phyloP scores from a whole-genome alignment of 108 stramenopile genomes.

The Skeletonema menzelii region DNA sequence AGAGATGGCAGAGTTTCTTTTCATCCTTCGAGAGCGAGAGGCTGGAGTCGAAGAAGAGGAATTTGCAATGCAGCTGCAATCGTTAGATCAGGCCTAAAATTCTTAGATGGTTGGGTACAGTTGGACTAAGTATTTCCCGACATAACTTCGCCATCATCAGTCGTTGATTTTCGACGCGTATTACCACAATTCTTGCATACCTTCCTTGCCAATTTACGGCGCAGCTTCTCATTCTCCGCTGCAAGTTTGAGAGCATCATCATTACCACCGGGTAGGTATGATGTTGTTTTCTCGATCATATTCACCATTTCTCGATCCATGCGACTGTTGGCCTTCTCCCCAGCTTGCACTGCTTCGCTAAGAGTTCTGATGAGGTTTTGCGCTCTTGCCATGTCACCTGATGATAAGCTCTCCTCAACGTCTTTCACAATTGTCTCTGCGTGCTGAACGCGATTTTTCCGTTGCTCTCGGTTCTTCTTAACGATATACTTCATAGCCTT shows the following conservation, averaged over 20 bases:
- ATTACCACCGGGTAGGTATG: slow-evolving; percentile 3
- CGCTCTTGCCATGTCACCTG: slow-evolving; percentile 16
- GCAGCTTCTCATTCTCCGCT: slow-evolving; percentile 39
- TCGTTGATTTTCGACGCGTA: slow-evolving; percentile 1
- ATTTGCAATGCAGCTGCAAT: background rate
- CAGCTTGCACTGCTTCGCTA: slow-evolving; percentile 23
- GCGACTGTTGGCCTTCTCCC: slow-evolving; percentile 47
- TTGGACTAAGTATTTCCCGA: too few relatives aligned
- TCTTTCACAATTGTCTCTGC: slow-evolving; percentile 9
- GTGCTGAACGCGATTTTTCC: slow-evolving; percentile 37
- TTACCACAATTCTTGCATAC: slow-evolving; percentile 27
- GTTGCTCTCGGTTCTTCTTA: slow-evolving; percentile 44
- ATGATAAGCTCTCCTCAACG: slow-evolving; percentile 27
- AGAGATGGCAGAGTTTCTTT: slow-evolving; percentile 27
- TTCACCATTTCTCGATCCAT: slow-evolving; percentile 53
- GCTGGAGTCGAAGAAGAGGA: slow-evolving; percentile 25
- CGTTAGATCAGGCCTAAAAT: too few relatives aligned
- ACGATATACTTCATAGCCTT: slow-evolving; percentile 41
- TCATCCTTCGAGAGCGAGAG: slow-evolving; percentile 30
- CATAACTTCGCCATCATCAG: background rate
- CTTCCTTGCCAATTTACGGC: slow-evolving; percentile 31
- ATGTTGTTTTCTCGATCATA: slow-evolving; percentile 44
- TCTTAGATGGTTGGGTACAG: background rate
- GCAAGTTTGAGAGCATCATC: slow-evolving; percentile 7
- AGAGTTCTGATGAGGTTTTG: slow-evolving; percentile 15